Percentiles rank a stretch among this genome's conserved stretches.
Evolutionary conservation across 164 flowering plant genomes (phyloP).

Genomic region (Chimonanthus praecox): DNA sequence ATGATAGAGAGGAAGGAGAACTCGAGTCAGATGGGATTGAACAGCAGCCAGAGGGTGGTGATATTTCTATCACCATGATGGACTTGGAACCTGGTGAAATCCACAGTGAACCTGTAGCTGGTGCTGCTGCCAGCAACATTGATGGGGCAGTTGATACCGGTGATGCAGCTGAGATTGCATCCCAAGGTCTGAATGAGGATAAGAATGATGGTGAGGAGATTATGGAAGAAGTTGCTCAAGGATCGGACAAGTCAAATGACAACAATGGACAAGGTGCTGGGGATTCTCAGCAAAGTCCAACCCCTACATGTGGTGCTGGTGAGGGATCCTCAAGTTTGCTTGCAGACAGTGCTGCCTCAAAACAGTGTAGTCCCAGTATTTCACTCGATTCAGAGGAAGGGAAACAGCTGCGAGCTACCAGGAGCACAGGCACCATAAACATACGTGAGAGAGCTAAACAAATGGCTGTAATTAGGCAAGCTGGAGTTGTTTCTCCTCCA

Average conservation of each 20-base stretch:
- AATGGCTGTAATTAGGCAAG: slow-evolving; percentile 42
- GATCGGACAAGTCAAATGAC: slow-evolving; percentile 35
- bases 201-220: slow-evolving; percentile 37
- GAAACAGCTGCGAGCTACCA: slow-evolving; percentile 28
- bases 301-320: slow-evolving; percentile 15
- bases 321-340: slow-evolving; percentile 24
- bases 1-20: slow-evolving; percentile 87
- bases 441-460: slow-evolving; percentile 53
- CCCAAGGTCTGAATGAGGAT: slow-evolving; percentile 31
- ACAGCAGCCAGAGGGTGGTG: slow-evolving; percentile 28
- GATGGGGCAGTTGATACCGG: slow-evolving; percentile 20
- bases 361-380: slow-evolving; percentile 12
- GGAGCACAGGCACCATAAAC: slow-evolving; percentile 29
- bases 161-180: slow-evolving; percentile 29
- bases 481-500: slow-evolving; percentile 28
- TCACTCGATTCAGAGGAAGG: slow-evolving; percentile 30
- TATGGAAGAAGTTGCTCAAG: slow-evolving; percentile 38
- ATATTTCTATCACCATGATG: slow-evolving; percentile 11
- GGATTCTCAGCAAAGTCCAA: slow-evolving; percentile 32
- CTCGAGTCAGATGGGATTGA: slow-evolving; percentile 42
- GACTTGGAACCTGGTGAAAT: slow-evolving; percentile 38
- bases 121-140: slow-evolving; percentile 26
- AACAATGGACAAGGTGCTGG: slow-evolving; percentile 24
- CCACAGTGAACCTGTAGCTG: slow-evolving; percentile 31
- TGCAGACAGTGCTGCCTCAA: slow-evolving; percentile 18